Percentiles rank a stretch among this genome's conserved stretches.
Conservation (phyloP, 257 asterid species). For the Solanum appendiculatum region DNA sequence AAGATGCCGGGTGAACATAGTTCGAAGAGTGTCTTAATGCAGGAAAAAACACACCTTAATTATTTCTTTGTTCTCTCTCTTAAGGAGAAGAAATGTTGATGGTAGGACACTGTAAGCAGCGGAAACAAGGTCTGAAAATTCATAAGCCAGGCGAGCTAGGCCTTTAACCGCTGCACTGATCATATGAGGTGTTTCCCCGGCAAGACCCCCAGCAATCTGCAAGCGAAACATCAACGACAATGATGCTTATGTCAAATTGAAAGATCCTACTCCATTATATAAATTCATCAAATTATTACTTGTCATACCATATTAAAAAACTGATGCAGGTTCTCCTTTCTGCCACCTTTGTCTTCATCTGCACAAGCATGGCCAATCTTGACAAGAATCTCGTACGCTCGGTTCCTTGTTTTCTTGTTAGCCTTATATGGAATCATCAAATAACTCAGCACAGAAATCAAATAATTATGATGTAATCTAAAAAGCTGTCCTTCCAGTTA, state of each 20-base stretch:
- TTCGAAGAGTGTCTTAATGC: background rate
- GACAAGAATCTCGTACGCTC: slow-evolving; percentile 91
- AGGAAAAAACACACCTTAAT: slow-evolving; percentile 39
- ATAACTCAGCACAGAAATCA: background rate
- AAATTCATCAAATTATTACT: slow-evolving; percentile 1
- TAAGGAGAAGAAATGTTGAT: slow-evolving; percentile 71
- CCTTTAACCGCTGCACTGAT: slow-evolving; percentile 93
- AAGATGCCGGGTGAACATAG: background rate
- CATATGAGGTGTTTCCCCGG: slow-evolving; percentile 90
- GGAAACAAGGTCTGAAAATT: slow-evolving; percentile 77
- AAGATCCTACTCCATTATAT: background rate
- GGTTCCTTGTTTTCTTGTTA: slow-evolving; percentile 83
- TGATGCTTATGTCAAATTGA: background rate
- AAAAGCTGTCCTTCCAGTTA: background rate
- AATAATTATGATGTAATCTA: background rate
- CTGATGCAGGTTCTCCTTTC: slow-evolving; percentile 45
- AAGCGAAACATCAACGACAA: background rate
- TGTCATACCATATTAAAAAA: slow-evolving; percentile 64
- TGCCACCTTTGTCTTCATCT: slow-evolving; percentile 61
- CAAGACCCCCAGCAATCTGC: slow-evolving; percentile 90
- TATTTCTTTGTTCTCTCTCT: slow-evolving; percentile 77
- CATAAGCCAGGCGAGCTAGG: slow-evolving; percentile 96
- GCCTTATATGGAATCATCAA: slow-evolving; percentile 24
- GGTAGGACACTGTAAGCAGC: slow-evolving; percentile 70
- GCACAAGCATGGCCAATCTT: slow-evolving; percentile 86